phyloP scores from a whole-genome alignment of 176 grass and related monocot species.

The Juncus inflexus region DNA sequence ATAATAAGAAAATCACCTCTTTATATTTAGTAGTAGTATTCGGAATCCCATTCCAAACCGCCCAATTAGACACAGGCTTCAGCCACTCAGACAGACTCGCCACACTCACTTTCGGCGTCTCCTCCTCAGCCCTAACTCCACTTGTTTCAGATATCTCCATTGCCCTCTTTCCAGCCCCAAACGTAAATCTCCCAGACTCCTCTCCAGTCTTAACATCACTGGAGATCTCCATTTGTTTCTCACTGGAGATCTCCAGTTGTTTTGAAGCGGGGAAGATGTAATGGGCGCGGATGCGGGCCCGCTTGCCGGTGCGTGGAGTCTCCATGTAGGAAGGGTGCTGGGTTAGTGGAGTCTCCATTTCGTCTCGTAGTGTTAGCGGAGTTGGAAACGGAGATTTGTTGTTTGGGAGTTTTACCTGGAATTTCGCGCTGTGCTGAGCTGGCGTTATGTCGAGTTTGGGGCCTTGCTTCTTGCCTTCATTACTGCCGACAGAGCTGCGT shows the following conservation, averaged over 20 bases:
- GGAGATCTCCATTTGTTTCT: conserved; percentile 15
- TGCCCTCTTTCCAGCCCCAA: conserved; percentile 10
- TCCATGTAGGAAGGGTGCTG: conserved; percentile 43
- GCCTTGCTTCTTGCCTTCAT: conserved; percentile 1
- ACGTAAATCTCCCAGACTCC: conserved; percentile 9
- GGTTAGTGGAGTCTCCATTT: conserved; percentile 80
- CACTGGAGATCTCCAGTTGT: conserved; percentile 18
- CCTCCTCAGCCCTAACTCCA: too few relatives aligned
- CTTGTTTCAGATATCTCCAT: too few relatives aligned
- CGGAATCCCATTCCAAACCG: conserved; percentile 61
- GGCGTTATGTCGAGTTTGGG: conserved; percentile 19
- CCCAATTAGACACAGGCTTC: conserved; percentile 30
- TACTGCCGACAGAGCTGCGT: conserved; percentile 23
- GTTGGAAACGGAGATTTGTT: conserved; percentile 59
- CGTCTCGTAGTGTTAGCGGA: conserved; percentile 47
- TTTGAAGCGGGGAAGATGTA: conserved; percentile 56
- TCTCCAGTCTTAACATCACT: conserved; percentile 22
- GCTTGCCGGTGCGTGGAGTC: conserved; percentile 35
- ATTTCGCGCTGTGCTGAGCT: conserved; percentile 10
- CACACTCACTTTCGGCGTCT: conserved; percentile 35
- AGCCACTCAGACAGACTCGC: conserved; percentile 46
- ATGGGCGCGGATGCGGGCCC: conserved; percentile 35
- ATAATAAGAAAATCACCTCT: conserved; percentile 39
- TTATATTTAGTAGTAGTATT: conserved; percentile 66
- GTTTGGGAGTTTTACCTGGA: conserved; percentile 13